Evolutionary conservation across 495 filamentous ascomycete genomes (phyloP).

Genomic region (Talaromyces borbonicus): DNA sequence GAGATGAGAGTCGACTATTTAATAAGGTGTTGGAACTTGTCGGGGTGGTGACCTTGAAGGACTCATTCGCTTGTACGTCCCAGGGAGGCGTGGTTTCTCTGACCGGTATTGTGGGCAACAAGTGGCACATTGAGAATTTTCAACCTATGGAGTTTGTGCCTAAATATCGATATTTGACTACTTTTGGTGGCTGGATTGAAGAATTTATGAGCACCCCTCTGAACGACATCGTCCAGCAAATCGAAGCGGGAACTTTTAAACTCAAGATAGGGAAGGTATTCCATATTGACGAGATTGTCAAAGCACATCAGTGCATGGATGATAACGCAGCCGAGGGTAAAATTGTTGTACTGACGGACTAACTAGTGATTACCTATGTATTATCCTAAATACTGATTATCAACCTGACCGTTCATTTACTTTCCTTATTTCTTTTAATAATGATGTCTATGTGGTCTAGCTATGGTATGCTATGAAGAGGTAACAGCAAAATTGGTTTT

Average conservation of each 20-base stretch:
- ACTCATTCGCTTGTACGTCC: constrained; percentile 31
- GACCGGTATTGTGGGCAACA: constrained; percentile 41
- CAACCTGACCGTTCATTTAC: no score
- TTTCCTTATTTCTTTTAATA: no score
- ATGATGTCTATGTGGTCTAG: no score
- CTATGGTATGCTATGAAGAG: no score
- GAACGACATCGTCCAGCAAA: constrained; percentile 30
- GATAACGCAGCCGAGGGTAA: constrained; percentile 29
- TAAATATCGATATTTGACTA: constrained; percentile 31
- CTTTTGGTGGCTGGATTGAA: constrained; percentile 30
- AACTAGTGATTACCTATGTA: neutral
- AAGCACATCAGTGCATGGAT: constrained; percentile 36
- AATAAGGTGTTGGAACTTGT: constrained; percentile 43
- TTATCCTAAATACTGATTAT: neutral
- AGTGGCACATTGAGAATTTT: constrained; percentile 35
- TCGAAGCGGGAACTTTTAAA: constrained; percentile 26
- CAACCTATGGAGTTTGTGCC: constrained; percentile 38
- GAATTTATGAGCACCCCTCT: constrained; percentile 40
- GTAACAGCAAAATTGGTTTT: no score
- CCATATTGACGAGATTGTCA: constrained; percentile 39
- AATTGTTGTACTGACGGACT: constrained; percentile 20
- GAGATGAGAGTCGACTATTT: constrained; percentile 22
- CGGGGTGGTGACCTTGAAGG: constrained; percentile 28
- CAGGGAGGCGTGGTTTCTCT: constrained; percentile 37
- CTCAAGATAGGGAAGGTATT: constrained; percentile 38